phyloP scores from a whole-genome alignment of 306 rosid genomes.

The Prunus padus region DNA sequence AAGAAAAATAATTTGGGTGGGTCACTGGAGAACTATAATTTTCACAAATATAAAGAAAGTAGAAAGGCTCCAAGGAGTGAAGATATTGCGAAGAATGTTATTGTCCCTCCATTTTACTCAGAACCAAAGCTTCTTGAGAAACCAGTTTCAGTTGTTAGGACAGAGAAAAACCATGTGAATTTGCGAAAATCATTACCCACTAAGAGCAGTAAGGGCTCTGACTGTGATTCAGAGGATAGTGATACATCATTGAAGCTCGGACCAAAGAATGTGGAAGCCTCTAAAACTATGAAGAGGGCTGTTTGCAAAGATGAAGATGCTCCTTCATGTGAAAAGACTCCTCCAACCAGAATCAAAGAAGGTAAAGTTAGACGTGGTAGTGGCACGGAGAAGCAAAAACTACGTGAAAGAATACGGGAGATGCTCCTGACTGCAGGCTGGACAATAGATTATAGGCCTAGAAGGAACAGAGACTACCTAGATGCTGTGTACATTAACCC shows the following conservation, averaged over 20 bases:
- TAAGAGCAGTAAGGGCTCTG: slow-evolving; percentile 49
- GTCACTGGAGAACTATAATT: slow-evolving; percentile 41
- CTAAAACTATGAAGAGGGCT: slow-evolving; percentile 43
- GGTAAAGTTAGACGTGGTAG: slow-evolving; percentile 81
- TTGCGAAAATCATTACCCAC: slow-evolving; percentile 50
- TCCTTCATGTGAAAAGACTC: slow-evolving; percentile 55
- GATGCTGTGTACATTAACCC: slow-evolving; percentile 96
- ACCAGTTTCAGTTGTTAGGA: slow-evolving; percentile 40
- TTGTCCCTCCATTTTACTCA: slow-evolving; percentile 33
- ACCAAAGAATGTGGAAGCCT: slow-evolving; percentile 45
- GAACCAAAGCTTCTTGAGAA: slow-evolving; percentile 48
- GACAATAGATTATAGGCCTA: slow-evolving; percentile 92
- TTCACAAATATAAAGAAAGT: slow-evolving; percentile 47
- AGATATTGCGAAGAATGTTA: slow-evolving; percentile 46
- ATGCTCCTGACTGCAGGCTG: slow-evolving; percentile 87
- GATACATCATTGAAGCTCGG: slow-evolving; percentile 59
- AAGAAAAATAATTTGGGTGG: slow-evolving; percentile 54
- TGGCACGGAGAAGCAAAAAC: slow-evolving; percentile 94
- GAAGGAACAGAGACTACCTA: slow-evolving; percentile 92
- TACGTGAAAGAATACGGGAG: slow-evolving; percentile 79
- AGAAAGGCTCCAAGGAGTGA: slow-evolving; percentile 48
- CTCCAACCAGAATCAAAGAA: slow-evolving; percentile 47
- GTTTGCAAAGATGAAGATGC: slow-evolving; percentile 53
- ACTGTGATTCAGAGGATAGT: slow-evolving; percentile 66
- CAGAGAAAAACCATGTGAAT: slow-evolving; percentile 46